A percentile compares a stretch with the other conserved stretches of the same genome.
Conservation (phyloP, 805 yeast species). For the Candida golubevii region DNA sequence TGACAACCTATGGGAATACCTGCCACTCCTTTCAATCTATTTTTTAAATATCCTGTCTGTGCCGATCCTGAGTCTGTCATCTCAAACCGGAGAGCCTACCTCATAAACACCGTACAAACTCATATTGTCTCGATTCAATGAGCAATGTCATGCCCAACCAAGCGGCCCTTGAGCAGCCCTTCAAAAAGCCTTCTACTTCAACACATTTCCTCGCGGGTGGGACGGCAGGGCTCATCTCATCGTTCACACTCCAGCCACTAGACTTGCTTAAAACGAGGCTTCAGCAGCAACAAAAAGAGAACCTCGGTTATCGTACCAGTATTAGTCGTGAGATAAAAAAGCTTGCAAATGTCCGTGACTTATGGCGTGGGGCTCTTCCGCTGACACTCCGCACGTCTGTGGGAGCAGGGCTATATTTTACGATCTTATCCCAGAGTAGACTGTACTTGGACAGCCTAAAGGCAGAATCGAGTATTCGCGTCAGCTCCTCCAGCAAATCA, state of each 20-base stretch:
- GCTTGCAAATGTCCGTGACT: slow-evolving; percentile 39
- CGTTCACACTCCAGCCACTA: slow-evolving; percentile 79
- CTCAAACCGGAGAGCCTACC: too few species aligned
- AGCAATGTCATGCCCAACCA: neutral
- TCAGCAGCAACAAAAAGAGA: slow-evolving; percentile 47
- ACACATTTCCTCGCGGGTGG: slow-evolving; percentile 78
- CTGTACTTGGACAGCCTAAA: slow-evolving; percentile 38
- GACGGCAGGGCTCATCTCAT: slow-evolving; percentile 76
- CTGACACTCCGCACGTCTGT: slow-evolving; percentile 85
- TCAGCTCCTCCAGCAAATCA: slow-evolving; percentile 22
- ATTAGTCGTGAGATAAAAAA: slow-evolving; percentile 41
- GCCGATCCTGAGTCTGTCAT: too few species aligned
- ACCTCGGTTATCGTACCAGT: slow-evolving; percentile 22
- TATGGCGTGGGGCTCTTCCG: slow-evolving; percentile 95
- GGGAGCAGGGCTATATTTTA: slow-evolving; percentile 84
- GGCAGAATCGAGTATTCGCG: slow-evolving; percentile 6
- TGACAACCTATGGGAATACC: too few species aligned
- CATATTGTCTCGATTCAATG: neutral
- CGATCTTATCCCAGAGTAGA: slow-evolving; percentile 64
- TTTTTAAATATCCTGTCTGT: too few species aligned
- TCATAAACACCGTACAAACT: too few species aligned
- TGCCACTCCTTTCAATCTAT: too few species aligned
- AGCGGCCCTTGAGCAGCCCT: neutral
- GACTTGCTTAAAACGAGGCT: slow-evolving; percentile 85
- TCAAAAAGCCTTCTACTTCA: slow-evolving; percentile 11